Evolutionary conservation across 2,329 filamentous ascomycete species (phyloP), one percentile per base, ranked within the genome.

Genomic region (Calonectria pauciramosa): DNA sequence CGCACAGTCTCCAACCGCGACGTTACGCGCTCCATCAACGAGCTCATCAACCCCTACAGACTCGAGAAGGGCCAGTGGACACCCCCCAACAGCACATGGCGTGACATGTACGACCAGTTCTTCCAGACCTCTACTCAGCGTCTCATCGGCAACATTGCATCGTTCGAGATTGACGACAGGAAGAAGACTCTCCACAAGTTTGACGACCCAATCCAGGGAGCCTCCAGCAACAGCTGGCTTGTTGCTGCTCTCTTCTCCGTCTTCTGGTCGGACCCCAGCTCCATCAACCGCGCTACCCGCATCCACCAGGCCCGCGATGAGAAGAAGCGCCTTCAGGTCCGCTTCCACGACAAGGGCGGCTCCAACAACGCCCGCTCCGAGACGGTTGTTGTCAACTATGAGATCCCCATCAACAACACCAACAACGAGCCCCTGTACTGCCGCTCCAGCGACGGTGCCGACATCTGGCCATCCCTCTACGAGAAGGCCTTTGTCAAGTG

Each of bases 401-500:
- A 85, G 73, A 83, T 87, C 70, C 85, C 85, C 11, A 82, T 87
- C 71, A 86, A 87, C 83, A 88, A 87, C 82, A 85, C 85, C 14
- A 85, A 82, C 82, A 84, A 85, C 77, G 80, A 84, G 79, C 85
- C 85, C 30, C 75, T 87, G 30, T 88, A 87, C 81, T 86, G 84
- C 77, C 85, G 83, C 74, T 84, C 86, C 18, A 84, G 82, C 73
- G 84, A 86, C 76, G 83, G 83, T 18, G 82, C 82, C 72, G 86
- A 87, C 76, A 83, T 87, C 73, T 88, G 86, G 87, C 86, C 87
- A 2, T 81, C 84, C 32, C 82, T 88, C 56, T 88, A 88, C 80
- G 87, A 88, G 82, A 88, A 88, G 84, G 87, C 86, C 18, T 88
- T 88, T 71, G 82, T 87, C 77, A 86, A 86, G 80, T 88, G 87